Conservation (phyloP, 192 early-diverging fungal genomes). For the Gigaspora rosea region DNA sequence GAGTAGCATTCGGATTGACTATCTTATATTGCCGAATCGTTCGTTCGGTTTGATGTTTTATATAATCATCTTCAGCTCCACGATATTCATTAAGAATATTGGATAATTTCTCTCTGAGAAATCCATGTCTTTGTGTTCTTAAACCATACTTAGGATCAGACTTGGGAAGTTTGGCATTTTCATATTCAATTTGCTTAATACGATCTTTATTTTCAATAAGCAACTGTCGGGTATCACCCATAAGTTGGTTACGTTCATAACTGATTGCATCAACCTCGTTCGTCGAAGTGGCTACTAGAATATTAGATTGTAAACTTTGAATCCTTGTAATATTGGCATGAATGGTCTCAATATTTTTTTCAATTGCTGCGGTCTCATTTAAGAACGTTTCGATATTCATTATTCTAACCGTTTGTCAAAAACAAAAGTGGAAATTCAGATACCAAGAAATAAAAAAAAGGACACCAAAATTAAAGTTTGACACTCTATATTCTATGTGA, state of each 20-base stretch:
- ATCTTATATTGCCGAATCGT: slow-evolving; percentile 82
- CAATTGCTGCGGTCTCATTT: not conserved
- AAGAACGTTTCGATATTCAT: not conserved
- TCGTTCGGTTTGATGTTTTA: slow-evolving; percentile 79
- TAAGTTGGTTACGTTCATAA: not conserved
- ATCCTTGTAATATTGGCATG: slow-evolving; percentile 6
- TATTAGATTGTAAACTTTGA: slow-evolving; percentile 1
- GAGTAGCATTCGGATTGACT: slow-evolving; percentile 80
- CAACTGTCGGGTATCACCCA: not conserved
- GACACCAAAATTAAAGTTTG: too few relatives aligned
- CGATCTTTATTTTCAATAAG: slow-evolving; percentile 15
- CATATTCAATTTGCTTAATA: slow-evolving; percentile 17
- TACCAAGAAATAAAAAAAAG: too few relatives aligned
- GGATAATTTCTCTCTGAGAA: slow-evolving; percentile 60
- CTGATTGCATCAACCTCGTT: not conserved
- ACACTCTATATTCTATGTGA: too few relatives aligned
- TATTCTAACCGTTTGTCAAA: not conserved
- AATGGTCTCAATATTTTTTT: slow-evolving; percentile 7
- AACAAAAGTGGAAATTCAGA: too few relatives aligned
- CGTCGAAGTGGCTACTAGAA: slow-evolving; percentile 12
- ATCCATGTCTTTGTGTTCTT: slow-evolving; percentile 25
- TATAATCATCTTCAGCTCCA: slow-evolving; percentile 72
- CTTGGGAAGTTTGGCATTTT: not conserved
- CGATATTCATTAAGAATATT: slow-evolving; percentile 58
- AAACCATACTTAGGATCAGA: slow-evolving; percentile 1